A percentile compares a stretch with the other conserved stretches of the same genome.
Conservation (phyloP, 225 moss, liverwort and hornwort species). For the Takakia lepidozioides region DNA sequence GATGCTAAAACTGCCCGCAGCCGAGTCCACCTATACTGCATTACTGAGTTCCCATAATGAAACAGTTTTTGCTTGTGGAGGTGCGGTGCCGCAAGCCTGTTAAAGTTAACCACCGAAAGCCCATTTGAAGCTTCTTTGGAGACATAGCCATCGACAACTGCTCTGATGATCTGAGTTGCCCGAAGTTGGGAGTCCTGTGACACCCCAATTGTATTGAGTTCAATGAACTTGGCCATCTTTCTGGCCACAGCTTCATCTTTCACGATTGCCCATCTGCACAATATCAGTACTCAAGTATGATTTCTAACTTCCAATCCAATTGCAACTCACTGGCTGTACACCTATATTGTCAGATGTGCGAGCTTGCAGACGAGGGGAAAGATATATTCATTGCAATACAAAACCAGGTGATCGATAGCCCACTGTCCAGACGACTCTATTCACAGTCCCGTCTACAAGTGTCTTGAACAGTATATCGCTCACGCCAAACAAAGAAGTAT, state of each 20-base stretch:
- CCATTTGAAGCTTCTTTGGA: constrained; percentile 3
- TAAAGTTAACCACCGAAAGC: too few species aligned
- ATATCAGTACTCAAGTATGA: too few species aligned
- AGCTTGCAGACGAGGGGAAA: too few species aligned
- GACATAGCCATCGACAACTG: constrained; percentile 45
- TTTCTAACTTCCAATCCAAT: too few species aligned
- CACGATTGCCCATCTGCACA: constrained; percentile 80
- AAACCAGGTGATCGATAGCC: too few species aligned
- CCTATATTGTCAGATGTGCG: too few species aligned
- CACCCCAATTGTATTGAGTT: constrained; percentile 83
- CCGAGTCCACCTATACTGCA: constrained; percentile 73
- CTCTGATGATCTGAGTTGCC: constrained; percentile 57
- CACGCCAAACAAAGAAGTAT: too few species aligned
- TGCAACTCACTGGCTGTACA: too few species aligned
- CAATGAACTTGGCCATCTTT: constrained; percentile 71
- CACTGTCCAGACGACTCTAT: too few species aligned
- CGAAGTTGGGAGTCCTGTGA: constrained; percentile 88
- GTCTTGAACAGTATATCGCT: too few species aligned
- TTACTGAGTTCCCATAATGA: constrained; percentile 60
- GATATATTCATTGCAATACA: too few species aligned
- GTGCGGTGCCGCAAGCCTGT: constrained; percentile 3
- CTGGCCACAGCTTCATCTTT: constrained; percentile 65
- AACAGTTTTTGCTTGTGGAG: constrained; percentile 33
- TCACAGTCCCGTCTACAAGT: too few species aligned
- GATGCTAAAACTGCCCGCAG: constrained; percentile 36